Evolutionary conservation across 352 stramenopile species (phyloP).

Genomic region (Pythium utonaiense): DNA sequence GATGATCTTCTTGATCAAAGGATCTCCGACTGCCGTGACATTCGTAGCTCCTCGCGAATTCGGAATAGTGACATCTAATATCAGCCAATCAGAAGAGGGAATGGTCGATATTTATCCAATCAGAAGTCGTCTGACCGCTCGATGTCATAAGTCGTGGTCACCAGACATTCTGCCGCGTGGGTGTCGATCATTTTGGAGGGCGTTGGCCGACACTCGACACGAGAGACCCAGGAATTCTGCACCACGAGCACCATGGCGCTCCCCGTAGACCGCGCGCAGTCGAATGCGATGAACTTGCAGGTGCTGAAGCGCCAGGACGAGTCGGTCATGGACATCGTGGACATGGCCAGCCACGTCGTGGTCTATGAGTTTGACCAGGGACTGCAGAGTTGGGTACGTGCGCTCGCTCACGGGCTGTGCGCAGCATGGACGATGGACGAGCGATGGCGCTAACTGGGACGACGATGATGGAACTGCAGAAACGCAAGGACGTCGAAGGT

Average conservation of each 20-base stretch:
- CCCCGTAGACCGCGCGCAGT: slow-evolving; percentile 71
- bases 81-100: neutral
- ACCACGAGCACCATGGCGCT: slow-evolving; percentile 23
- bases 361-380: slow-evolving; percentile 88
- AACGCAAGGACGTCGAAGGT: slow-evolving; percentile 84
- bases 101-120: slow-evolving; percentile 2
- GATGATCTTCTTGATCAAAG: too few relatives aligned
- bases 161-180: slow-evolving; percentile 17
- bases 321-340: slow-evolving; percentile 78
- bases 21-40: neutral
- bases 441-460: too few relatives aligned
- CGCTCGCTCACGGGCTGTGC: neutral
- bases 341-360: slow-evolving; percentile 82
- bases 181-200: slow-evolving; percentile 6
- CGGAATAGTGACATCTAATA: slow-evolving; percentile 3
- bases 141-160: slow-evolving; percentile 28
- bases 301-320: slow-evolving; percentile 82
- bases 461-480: slow-evolving; percentile 38
- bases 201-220: neutral
- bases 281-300: slow-evolving; percentile 84
- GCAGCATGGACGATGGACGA: neutral
- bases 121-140: neutral
- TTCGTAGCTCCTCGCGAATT: slow-evolving; percentile 3
- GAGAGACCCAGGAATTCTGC: slow-evolving; percentile 1
- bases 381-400: slow-evolving; percentile 72